Evolutionary conservation across 805 yeast genomes (phyloP), one percentile per base, ranked within the genome.

Genomic region (Candida koratica): DNA sequence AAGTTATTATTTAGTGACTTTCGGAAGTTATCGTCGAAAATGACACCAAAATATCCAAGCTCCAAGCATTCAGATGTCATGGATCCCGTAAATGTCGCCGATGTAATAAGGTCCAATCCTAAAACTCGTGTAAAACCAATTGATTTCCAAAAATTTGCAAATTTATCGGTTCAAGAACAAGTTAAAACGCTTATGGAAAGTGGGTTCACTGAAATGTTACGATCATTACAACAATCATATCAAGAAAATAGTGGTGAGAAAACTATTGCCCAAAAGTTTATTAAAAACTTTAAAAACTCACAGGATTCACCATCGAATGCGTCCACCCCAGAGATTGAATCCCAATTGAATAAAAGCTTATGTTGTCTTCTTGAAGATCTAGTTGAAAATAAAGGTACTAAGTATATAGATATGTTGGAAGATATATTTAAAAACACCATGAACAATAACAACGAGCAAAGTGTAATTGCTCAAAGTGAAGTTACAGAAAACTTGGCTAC

Each of bases 321-420:
- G n/a, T 42, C 39, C 7, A 8, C 11, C 11, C 26, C 26, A 17
- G 51, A 51, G 32, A n/a, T n/a, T n/a, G n/a, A n/a, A n/a, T n/a
- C n/a, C n/a, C n/a, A n/a, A n/a, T 37, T 56, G 22, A 41, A 54
- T 11, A 48, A 47, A 33, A 60, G 58, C 11, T 47, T 60, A 23
- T 52, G 58, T 3, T 53, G 41, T 23, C 60, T 88, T 28, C 93
- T 95, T 1, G 94, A 86, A 46, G 94, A 86, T 50, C 57, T 88
- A 17, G 67, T 86, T 47, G 76, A 75, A 46, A 81, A 80, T 51
- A 85, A 83, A 43, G 95, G 95, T n/a, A 72, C 73, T 44, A 75
- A 79, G 27, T 84, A 87, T 44, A 71, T 86, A 20, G 81, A 81
- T 44, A 80, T 85, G 71, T 81, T 88, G 76, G 94, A 86, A 55